Percentiles rank a stretch among this genome's conserved stretches.
phyloP scores from a whole-genome alignment of 2,329 filamentous ascomycete genomes.

The Fusarium duplospermum region DNA sequence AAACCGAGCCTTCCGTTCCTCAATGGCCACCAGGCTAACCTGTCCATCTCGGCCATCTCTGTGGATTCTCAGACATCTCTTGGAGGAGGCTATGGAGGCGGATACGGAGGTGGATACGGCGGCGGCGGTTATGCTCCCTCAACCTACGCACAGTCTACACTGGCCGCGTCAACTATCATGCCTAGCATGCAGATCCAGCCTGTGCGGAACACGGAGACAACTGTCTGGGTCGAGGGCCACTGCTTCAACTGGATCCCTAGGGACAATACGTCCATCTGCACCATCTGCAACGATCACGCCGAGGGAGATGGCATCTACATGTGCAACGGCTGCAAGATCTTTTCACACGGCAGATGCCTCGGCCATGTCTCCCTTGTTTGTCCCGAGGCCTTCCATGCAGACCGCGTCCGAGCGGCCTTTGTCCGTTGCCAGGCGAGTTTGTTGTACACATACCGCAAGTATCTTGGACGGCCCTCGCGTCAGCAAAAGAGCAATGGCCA shows the following conservation, averaged over 20 bases:
- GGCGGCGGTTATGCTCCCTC: conserved; percentile 80
- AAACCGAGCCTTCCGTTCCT: conserved; percentile 81
- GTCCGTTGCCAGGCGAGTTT: conserved; percentile 74
- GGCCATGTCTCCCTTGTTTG: conserved; percentile 74
- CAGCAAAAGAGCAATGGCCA: conserved; percentile 71
- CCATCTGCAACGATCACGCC: conserved; percentile 80
- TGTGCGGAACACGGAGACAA: conserved; percentile 81
- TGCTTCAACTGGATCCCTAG: conserved; percentile 75
- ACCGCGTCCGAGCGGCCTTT: conserved; percentile 72
- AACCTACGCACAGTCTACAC: conserved; percentile 85
- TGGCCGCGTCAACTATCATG: conserved; percentile 89
- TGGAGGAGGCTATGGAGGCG: conserved; percentile 64
- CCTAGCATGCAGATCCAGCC: conserved; percentile 84
- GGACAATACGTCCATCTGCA: conserved; percentile 73
- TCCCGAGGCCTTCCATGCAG: conserved; percentile 69
- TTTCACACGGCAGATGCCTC: conserved; percentile 70
- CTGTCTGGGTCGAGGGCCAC: conserved; percentile 87
- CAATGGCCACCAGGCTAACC: conserved; percentile 69
- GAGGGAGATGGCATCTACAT: conserved; percentile 79
- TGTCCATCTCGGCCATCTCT: conserved; percentile 70
- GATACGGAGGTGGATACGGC: conserved; percentile 11
- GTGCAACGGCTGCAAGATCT: conserved; percentile 72
- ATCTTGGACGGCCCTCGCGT: conserved; percentile 68
- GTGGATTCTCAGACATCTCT: conserved; percentile 78
- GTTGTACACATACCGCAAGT: conserved; percentile 74